A percentile compares a stretch with the other conserved stretches of the same genome.
Conservation (phyloP, 257 asterid genomes). For the Solanum piurae region DNA sequence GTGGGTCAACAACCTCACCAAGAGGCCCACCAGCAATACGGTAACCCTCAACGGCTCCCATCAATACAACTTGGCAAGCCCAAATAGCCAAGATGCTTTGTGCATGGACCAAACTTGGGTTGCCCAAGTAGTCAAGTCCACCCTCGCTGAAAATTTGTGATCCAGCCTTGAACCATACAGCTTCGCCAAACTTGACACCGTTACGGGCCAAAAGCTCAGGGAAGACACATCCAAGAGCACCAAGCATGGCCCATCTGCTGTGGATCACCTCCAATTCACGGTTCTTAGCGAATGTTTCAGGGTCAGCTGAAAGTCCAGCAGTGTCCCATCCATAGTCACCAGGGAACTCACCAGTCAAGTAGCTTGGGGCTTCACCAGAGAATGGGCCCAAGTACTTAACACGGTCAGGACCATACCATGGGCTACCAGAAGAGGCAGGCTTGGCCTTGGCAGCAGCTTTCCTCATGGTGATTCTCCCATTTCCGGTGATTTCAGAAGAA, state of each 20-base stretch:
- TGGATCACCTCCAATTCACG: slow-evolving; percentile 34
- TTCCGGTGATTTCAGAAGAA: slow-evolving; percentile 16
- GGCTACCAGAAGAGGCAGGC: slow-evolving; percentile 26
- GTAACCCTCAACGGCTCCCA: slow-evolving; percentile 40
- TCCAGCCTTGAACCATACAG: slow-evolving; percentile 38
- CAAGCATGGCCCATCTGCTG: slow-evolving; percentile 39
- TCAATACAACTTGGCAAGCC: slow-evolving; percentile 31
- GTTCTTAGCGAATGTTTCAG: slow-evolving; percentile 27
- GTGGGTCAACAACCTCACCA: slow-evolving; percentile 34
- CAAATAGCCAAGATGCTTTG: slow-evolving; percentile 38
- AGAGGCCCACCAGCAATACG: slow-evolving; percentile 36
- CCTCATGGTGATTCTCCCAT: slow-evolving; percentile 28
- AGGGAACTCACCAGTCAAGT: slow-evolving; percentile 39
- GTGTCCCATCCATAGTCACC: slow-evolving; percentile 49
- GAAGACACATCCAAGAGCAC: slow-evolving; percentile 38
- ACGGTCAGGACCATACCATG: slow-evolving; percentile 32
- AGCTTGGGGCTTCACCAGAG: slow-evolving; percentile 37
- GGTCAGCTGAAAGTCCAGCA: slow-evolving; percentile 43
- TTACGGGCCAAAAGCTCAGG: slow-evolving; percentile 33
- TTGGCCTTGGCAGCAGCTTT: slow-evolving; percentile 14
- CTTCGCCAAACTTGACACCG: slow-evolving; percentile 37
- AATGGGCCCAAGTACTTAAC: slow-evolving; percentile 31
- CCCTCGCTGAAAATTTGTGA: slow-evolving; percentile 28
- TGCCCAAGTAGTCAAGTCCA: slow-evolving; percentile 32
- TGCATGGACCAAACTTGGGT: slow-evolving; percentile 31